Evolutionary conservation across 1,284 basidiomycete genomes (phyloP), one percentile per base, ranked within the genome.

Genomic region (Mycosarcoma maydis): DNA sequence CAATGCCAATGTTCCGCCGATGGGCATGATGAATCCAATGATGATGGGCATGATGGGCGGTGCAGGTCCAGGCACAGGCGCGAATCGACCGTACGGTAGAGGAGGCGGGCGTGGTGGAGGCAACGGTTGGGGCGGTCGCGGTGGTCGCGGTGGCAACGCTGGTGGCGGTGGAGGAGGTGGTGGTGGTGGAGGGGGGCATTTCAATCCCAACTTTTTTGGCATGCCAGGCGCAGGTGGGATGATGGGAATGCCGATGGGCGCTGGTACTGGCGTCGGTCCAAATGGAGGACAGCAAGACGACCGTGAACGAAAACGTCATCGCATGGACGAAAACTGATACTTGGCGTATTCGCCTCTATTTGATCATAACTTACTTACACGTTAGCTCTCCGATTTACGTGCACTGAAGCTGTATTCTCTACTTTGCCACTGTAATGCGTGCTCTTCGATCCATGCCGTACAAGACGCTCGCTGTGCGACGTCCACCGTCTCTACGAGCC

Each of bases 11-110:
- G 22, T 27, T 6, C 30, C 50, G 6, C 44, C 46, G 34, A 54
- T 59, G 49, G 54, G 59, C 9, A 67, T 75, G 57, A 75, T 77
- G 65, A 72, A 70, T 26, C 71, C 73, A 16, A 74, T 70, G 71
- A 73, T 76, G 73, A 74, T 69, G 68, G 67, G 68, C 14, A 75
- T 75, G 73, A 70, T 72, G 62, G 53, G 52, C 22, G 43, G 20
- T 17, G 48, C 22, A 6, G 32, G 32, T 17, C 54, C 47, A 11
- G 59, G 64, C 4, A 55, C 52, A 19, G 59, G 60, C 11, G 57
- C 61, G 1, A 55, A 50, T n/a, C n/a, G n/a, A n/a, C n/a, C n/a
- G n/a, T n/a, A n/a, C n/a, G n/a, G n/a, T n/a, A n/a, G 60, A 24
- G 58, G 53, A 20, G 42, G 68, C 20, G 50, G 55, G 4, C 60